A percentile compares a stretch with the other conserved stretches of the same genome.
Conservation (phyloP, 1,139 yeast species). For the Diutina sp. region DNA sequence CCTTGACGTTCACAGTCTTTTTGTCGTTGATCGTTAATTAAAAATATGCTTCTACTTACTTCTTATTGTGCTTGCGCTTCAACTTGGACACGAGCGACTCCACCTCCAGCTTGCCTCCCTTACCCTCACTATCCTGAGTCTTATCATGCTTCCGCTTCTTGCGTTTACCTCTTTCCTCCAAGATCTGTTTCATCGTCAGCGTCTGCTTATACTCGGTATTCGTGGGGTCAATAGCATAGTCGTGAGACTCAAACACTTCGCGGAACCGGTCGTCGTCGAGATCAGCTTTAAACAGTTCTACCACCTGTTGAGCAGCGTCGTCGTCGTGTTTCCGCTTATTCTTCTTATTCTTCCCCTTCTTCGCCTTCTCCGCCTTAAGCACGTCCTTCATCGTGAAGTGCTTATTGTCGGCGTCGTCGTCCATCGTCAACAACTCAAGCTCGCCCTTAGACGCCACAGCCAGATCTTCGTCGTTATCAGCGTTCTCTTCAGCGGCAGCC, state of each 20-base stretch:
- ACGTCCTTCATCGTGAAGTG: constrained; percentile 80
- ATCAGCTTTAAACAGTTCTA: constrained; percentile 54
- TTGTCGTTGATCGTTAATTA: not conserved
- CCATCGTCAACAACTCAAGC: constrained; percentile 62
- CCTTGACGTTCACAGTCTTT: too few species aligned
- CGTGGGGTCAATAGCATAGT: constrained; percentile 86
- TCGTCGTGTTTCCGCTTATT: constrained; percentile 21
- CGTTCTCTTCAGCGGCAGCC: constrained; percentile 7
- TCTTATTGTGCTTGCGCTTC: not conserved
- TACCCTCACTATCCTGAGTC: too few species aligned
- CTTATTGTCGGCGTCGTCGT: constrained; percentile 42
- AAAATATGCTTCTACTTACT: not conserved
- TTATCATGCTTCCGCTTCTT: not conserved
- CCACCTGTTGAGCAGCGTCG: constrained; percentile 19
- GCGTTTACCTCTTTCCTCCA: constrained; percentile 54
- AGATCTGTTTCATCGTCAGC: constrained; percentile 68
- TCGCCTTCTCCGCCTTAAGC: constrained; percentile 61
- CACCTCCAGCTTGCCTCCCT: not conserved
- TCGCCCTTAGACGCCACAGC: constrained; percentile 31
- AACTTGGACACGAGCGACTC: not conserved
- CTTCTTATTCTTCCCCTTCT: constrained; percentile 32
- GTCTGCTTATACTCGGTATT: constrained; percentile 83
- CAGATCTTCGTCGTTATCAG: constrained; percentile 26
- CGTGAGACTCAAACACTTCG: constrained; percentile 79
- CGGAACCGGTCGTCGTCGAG: constrained; percentile 77